Evolutionary conservation across 106 monocot genomes (phyloP).

Genomic region (Acanthochlamys bracteata): DNA sequence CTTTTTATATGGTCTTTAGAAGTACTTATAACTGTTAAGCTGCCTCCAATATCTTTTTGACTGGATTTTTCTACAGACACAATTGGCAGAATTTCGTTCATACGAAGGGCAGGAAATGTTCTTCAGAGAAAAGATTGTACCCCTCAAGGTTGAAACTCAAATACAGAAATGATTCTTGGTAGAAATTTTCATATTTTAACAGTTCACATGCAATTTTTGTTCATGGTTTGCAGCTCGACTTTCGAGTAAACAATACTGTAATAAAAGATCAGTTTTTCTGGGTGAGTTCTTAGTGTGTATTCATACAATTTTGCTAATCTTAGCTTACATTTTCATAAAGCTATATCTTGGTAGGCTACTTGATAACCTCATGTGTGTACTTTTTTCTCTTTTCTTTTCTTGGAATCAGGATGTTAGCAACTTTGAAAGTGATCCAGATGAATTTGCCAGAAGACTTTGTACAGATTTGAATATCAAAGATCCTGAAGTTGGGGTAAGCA

Average conservation of each 20-base stretch:
- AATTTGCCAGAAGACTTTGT: conserved; percentile 83
- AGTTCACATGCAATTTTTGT: background rate
- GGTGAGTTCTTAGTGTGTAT: conserved; percentile 44
- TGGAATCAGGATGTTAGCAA: conserved; percentile 75
- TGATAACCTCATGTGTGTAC: too few relatives aligned
- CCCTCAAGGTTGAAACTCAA: conserved; percentile 52
- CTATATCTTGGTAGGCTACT: too few relatives aligned
- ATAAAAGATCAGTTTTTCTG: conserved; percentile 91
- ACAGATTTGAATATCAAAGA: conserved; percentile 71
- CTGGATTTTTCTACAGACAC: conserved; percentile 33
- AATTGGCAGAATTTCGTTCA: conserved; percentile 84
- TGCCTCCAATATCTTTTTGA: background rate
- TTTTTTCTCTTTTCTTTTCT: background rate
- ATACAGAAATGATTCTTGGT: background rate
- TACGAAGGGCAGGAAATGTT: conserved; percentile 93
- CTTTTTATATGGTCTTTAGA: too few relatives aligned
- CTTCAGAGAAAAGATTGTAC: conserved; percentile 70
- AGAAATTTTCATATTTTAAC: background rate
- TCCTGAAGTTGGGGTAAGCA: conserved; percentile 93
- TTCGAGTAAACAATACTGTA: conserved; percentile 80
- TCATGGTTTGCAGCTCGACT: conserved; percentile 59
- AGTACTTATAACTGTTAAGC: too few relatives aligned
- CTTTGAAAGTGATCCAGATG: conserved; percentile 93
- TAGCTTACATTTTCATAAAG: too few relatives aligned
- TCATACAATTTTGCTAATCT: too few relatives aligned